Conservation (phyloP, 1,139 yeast genomes). For the Arxiozyma telluris region DNA sequence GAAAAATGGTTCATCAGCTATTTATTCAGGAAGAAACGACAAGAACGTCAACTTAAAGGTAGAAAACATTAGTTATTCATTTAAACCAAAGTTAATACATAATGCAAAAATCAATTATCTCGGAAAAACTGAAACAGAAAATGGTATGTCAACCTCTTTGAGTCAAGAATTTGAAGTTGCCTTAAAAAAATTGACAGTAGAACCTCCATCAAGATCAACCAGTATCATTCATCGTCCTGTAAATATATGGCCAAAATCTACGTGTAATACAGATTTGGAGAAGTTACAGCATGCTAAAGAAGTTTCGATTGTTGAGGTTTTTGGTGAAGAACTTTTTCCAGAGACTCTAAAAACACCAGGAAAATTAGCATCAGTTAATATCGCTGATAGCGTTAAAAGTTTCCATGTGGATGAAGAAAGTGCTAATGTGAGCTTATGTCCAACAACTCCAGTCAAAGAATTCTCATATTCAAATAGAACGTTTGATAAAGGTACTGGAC, state of each 20-base stretch:
- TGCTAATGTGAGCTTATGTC: not conserved
- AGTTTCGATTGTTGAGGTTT: not conserved
- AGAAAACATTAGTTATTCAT: slow-evolving; percentile 9
- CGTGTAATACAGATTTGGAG: not conserved
- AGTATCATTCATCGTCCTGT: slow-evolving; percentile 2
- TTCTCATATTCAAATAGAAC: too few relatives aligned
- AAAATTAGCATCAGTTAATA: slow-evolving; percentile 8
- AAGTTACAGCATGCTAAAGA: not conserved
- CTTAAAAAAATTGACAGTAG: slow-evolving; percentile 3
- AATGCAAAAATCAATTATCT: slow-evolving; percentile 6
- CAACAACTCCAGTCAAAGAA: not conserved
- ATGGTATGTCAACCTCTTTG: slow-evolving; percentile 3
- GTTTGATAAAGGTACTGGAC: slow-evolving; percentile 4
- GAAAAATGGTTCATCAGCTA: slow-evolving; percentile 1
- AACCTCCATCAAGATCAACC: not conserved
- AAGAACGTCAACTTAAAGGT: not conserved
- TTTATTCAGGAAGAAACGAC: not conserved
- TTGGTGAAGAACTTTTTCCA: slow-evolving; percentile 5
- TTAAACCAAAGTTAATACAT: slow-evolving; percentile 19
- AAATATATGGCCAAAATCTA: slow-evolving; percentile 7
- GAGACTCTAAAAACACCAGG: slow-evolving; percentile 10
- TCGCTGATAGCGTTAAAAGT: slow-evolving; percentile 11
- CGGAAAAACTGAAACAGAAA: not conserved
- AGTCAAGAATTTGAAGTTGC: slow-evolving; percentile 9
- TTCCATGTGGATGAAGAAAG: slow-evolving; percentile 5